Conservation (phyloP, 2,329 filamentous ascomycete species). For the Botryotinia convoluta region DNA sequence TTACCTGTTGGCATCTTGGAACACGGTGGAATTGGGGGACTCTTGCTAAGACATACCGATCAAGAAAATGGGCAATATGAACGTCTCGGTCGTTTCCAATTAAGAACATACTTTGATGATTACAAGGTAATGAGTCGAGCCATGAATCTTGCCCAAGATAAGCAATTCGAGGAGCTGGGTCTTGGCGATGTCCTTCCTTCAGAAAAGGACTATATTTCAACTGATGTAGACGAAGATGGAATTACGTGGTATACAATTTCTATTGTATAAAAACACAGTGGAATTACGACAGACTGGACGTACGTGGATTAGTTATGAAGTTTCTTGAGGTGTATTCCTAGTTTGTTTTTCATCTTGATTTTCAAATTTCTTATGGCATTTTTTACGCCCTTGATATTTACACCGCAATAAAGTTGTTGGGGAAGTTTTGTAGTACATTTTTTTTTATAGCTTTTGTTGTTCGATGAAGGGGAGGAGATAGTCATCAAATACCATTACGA, state of each 20-base stretch:
- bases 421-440: accelerated
- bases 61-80: background rate
- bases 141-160: background rate
- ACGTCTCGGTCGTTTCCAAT: background rate
- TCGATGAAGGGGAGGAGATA: background rate
- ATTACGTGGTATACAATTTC: background rate
- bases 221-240: background rate
- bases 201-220: background rate
- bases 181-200: background rate
- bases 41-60: accelerated
- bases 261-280: background rate
- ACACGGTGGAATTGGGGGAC: too few species aligned
- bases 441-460: background rate
- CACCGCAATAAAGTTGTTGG: accelerated
- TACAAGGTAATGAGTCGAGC: background rate
- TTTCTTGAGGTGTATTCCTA: background rate
- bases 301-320: background rate
- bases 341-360: background rate
- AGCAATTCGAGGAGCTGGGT: background rate
- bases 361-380: background rate
- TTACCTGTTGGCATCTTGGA: background rate
- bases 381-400: accelerated
- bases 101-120: too few species aligned
- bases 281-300: background rate
- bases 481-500: accelerated